phyloP scores from a whole-genome alignment of 2,329 filamentous ascomycete species.

The Podosphaera xanthii region DNA sequence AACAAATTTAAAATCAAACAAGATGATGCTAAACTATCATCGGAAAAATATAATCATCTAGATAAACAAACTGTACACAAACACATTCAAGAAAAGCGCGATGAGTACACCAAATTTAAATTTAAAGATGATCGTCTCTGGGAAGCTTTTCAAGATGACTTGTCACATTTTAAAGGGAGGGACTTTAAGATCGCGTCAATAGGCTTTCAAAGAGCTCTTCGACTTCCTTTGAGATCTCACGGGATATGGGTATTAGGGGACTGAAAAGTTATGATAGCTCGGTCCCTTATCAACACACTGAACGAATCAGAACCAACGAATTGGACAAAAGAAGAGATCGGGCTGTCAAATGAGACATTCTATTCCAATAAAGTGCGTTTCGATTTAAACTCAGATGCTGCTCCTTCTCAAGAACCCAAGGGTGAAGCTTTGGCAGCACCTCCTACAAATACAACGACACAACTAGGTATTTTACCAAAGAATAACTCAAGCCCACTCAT shows the following conservation, averaged over 20 bases:
- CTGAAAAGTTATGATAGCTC: neutral
- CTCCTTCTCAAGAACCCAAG: too few species aligned
- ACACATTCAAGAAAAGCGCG: too few species aligned
- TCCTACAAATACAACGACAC: neutral
- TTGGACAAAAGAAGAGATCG: neutral
- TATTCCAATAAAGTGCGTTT: neutral
- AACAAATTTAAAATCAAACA: too few species aligned
- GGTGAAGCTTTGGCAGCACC: too few species aligned
- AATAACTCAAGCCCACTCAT: neutral
- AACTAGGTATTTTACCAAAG: neutral
- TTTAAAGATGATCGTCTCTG: too few species aligned
- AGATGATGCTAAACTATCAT: too few species aligned
- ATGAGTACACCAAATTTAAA: too few species aligned
- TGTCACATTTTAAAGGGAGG: neutral
- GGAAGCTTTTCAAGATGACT: neutral
- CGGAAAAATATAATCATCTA: too few species aligned
- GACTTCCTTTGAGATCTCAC: neutral
- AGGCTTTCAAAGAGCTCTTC: neutral
- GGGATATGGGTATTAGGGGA: neutral
- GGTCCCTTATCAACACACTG: neutral
- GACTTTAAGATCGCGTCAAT: neutral
- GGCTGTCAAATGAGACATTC: neutral
- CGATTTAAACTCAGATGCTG: too few species aligned
- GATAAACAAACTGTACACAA: too few species aligned
- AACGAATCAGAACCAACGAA: neutral